These are phyloP conservation scores for Candida neerlandica DNA, from an alignment of 1,139 yeast genomes.

Conservation along the genomic window DNA sequence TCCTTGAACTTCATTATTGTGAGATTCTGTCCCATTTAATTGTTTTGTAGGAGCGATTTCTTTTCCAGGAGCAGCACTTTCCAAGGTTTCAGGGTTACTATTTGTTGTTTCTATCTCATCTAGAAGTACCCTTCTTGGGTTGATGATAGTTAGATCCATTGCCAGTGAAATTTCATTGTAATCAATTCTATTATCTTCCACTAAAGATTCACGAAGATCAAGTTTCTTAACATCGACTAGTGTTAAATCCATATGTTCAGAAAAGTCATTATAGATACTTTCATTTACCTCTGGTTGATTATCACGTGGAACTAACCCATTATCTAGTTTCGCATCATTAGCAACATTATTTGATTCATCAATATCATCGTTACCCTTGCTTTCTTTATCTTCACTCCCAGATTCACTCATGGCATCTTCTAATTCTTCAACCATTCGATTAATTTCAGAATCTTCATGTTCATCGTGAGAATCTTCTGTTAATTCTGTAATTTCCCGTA, in stretches of 20 bases:
- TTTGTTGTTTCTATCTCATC: background rate
- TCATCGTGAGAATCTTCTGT: background rate
- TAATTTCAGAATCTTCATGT: background rate
- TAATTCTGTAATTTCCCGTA: background rate
- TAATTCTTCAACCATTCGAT: background rate
- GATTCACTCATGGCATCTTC: background rate
- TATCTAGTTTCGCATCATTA: no score
- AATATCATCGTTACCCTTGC: background rate
- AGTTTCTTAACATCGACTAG: slow-evolving; percentile 4
- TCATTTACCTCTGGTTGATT: background rate
- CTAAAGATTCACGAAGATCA: background rate
- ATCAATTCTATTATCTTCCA: background rate
- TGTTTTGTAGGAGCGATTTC: background rate
- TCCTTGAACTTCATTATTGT: background rate
- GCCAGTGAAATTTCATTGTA: slow-evolving; percentile 8
- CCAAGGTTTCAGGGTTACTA: background rate
- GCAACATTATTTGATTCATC: background rate
- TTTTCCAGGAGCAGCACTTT: background rate
- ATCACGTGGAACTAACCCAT: background rate
- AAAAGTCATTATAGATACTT: background rate
- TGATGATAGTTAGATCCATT: slow-evolving; percentile 3
- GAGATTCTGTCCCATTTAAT: background rate
- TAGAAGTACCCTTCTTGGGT: background rate
- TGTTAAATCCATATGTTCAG: slow-evolving; percentile 8
- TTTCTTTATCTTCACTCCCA: background rate